Base-by-base conservation (phyloP, 2,329 filamentous ascomycete species). In the Dactylellina cionopaga region DNA sequence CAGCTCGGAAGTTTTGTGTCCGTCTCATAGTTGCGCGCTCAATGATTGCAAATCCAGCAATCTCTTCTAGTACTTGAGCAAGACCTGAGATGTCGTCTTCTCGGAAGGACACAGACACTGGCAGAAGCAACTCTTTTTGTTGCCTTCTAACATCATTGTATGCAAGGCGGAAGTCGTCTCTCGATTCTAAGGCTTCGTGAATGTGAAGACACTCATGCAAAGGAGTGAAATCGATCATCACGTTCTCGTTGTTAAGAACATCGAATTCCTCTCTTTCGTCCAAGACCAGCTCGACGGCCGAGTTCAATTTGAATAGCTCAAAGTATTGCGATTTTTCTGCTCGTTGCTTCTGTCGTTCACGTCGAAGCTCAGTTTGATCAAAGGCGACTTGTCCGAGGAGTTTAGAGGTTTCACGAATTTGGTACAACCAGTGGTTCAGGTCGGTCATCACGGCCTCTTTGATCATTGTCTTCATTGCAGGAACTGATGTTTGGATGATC, bases 391-490 rank as follows among this genome's bases (percentile, higher is more conserved):
- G 95, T 3, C 95, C 95, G 5, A 99, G 83, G 75, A 96, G 97
- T 76, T 97, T 94, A 0, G 95, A 97, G 15, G 92, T 96, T 80
- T 99, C 95, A 77, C 95, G 89, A 74, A 99, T 96, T 19, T 92
- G 89, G 78, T 90, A 99, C 7, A 99, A 84, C 95, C 95, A 99
- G 0, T 92, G 97, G 79, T 98, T 98, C 62, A 99, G 82, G 80
- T 99, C 95, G 1, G 88, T 90, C 92, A 98, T 98, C 76, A 99
- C 95, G 11, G 93, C 92, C 81, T 98, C 94, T 2, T 94, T 94
- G 64, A 99, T 97, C 54, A 92, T 88, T 78, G 92, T 92, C 78
- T 96, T 92, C 0, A 92, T 97, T 2, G 91, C 89, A 0, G 95
- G 95, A 29, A 98, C 94, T 0, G 94, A 98, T 76, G 92, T 92